Percentiles rank a stretch among this genome's conserved stretches.
phyloP scores from a whole-genome alignment of 2,329 filamentous ascomycete species.

The Ophiosphaerella korrae region DNA sequence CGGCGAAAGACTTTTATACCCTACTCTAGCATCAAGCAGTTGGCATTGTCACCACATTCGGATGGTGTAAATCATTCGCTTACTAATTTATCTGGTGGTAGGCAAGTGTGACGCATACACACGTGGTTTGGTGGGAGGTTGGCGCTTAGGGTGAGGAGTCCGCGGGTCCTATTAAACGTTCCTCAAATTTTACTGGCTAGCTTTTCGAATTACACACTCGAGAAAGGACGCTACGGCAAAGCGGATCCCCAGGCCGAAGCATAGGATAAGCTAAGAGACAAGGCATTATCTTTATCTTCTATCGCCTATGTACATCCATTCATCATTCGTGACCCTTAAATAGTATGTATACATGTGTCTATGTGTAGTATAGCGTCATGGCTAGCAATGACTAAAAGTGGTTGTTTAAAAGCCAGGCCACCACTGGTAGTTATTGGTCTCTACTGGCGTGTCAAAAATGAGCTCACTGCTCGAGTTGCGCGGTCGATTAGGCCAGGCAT shows the following conservation, averaged over 20 bases:
- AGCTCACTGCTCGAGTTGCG: conserved; percentile 48
- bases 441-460: conserved; percentile 49
- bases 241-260: too few species aligned
- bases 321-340: not conserved
- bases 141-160: conserved; percentile 18
- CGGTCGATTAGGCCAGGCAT: conserved; percentile 51
- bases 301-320: not conserved
- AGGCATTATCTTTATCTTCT: not conserved
- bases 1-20: not conserved
- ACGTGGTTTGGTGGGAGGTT: conserved; percentile 12
- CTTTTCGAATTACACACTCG: not conserved
- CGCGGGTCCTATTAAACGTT: conserved; percentile 9
- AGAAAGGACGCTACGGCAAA: not conserved
- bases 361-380: not conserved
- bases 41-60: not conserved
- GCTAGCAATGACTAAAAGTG: not conserved
- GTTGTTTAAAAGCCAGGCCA: conserved; percentile 50
- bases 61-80: not conserved
- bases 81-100: conserved; percentile 30
- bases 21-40: not conserved
- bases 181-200: not conserved
- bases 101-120: not conserved
- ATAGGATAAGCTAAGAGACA: not conserved
- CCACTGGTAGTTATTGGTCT: conserved; percentile 54
- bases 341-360: not conserved